Percentiles rank a stretch among this genome's conserved stretches.
These are phyloP conservation scores for Limnanthes douglasii DNA, from an alignment of 345 rosid species.

Conservation along the genomic window DNA sequence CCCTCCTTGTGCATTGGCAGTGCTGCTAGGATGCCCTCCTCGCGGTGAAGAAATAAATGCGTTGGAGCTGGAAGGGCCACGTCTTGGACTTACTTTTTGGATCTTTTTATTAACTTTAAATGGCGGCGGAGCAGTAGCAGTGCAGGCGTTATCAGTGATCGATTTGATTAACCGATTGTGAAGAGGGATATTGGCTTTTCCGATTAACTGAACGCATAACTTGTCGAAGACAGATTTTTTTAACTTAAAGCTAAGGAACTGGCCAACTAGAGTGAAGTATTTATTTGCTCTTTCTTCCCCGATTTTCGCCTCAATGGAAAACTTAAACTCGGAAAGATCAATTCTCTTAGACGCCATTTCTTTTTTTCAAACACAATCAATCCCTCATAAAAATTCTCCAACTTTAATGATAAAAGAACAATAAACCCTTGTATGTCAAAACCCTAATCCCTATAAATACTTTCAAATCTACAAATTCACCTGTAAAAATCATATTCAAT, in stretches of 20 bases:
- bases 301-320: conserved; percentile 28
- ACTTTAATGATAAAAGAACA: too few relatives aligned
- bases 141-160: conserved; percentile 52
- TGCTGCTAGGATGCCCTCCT: conserved; percentile 24
- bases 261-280: conserved; percentile 62
- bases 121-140: conserved; percentile 39
- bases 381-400: conserved; percentile 9
- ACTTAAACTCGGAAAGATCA: conserved; percentile 35
- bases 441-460: too few relatives aligned
- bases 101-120: conserved; percentile 10
- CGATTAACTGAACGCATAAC: conserved; percentile 37
- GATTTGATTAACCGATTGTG: conserved; percentile 63
- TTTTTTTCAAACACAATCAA: conserved; percentile 10
- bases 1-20: conserved; percentile 29
- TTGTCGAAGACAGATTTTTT: conserved; percentile 62
- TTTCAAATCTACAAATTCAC: too few relatives aligned
- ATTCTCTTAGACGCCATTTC: conserved; percentile 19
- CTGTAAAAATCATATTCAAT: too few relatives aligned
- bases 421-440: too few relatives aligned
- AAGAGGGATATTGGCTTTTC: conserved; percentile 51
- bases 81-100: conserved; percentile 18
- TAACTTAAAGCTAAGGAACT: conserved; percentile 33
- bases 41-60: too few relatives aligned
- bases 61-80: too few relatives aligned
- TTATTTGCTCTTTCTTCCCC: conserved; percentile 63